Evolutionary conservation across 148 eudicot species (phyloP).

Genomic region (Gaultheria prostrata): DNA sequence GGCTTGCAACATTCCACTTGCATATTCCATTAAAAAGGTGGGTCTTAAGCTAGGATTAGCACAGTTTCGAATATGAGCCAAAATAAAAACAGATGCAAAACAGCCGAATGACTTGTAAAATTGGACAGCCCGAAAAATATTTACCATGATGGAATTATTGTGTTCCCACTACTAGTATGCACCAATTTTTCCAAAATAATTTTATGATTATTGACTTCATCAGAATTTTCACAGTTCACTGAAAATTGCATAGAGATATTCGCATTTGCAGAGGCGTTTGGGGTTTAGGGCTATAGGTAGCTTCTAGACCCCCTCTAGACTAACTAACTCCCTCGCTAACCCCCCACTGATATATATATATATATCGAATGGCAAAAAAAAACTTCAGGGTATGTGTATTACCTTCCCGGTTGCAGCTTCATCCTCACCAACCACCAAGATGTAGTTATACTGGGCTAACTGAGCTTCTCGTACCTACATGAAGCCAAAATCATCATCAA

Average conservation of each 20-base stretch:
- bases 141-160: background rate
- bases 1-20: background rate
- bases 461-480: constrained; percentile 92
- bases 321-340: too few relatives aligned
- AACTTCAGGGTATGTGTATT: background rate
- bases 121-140: background rate
- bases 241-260: background rate
- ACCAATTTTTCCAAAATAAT: background rate
- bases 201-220: background rate
- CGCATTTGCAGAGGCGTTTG: too few relatives aligned
- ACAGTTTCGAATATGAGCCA: background rate
- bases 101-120: background rate
- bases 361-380: too few relatives aligned
- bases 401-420: constrained; percentile 56
- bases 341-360: too few relatives aligned
- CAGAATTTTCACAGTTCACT: background rate
- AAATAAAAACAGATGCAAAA: background rate
- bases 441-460: constrained; percentile 84
- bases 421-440: constrained; percentile 90
- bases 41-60: background rate
- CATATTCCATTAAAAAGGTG: too few relatives aligned
- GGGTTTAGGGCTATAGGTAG: too few relatives aligned
- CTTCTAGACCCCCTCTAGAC: too few relatives aligned
- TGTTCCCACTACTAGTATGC: background rate
- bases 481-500: constrained; percentile 5